These are phyloP conservation scores for Mallotus nudiflorus DNA, from an alignment of 345 rosid genomes.

Conservation along the genomic window DNA sequence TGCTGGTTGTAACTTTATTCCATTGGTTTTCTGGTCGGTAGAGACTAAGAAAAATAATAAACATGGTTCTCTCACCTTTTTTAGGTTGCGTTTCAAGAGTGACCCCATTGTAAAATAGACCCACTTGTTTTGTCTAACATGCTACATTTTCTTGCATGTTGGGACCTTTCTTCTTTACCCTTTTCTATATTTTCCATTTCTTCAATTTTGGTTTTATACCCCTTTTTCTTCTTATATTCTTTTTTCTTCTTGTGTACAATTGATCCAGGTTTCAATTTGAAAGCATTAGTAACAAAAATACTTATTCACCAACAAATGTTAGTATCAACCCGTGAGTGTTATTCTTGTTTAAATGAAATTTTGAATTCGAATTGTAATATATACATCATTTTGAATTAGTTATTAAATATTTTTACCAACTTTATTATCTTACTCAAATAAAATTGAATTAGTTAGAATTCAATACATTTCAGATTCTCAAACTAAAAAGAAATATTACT, in stretches of 20 bases:
- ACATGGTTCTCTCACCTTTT: slow-evolving; percentile 19
- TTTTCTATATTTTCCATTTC: not conserved
- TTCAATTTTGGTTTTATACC: not conserved
- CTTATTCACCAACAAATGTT: too few relatives aligned
- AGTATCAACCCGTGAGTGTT: too few relatives aligned
- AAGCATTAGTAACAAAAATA: too few relatives aligned
- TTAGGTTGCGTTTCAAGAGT: not conserved
- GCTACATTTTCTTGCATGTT: not conserved
- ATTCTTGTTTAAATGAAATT: too few relatives aligned
- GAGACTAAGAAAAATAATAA: slow-evolving; percentile 4
- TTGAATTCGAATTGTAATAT: too few relatives aligned
- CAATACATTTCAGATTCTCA: too few relatives aligned
- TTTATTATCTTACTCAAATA: too few relatives aligned
- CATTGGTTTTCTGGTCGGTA: slow-evolving; percentile 41
- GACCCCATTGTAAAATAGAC: slow-evolving; percentile 19
- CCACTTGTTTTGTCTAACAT: slow-evolving; percentile 39
- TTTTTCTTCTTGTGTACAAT: not conserved
- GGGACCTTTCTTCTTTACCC: not conserved
- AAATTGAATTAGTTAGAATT: too few relatives aligned
- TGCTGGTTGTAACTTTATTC: slow-evolving; percentile 35
- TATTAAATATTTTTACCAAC: too few relatives aligned
- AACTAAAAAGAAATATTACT: too few relatives aligned
- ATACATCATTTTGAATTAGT: too few relatives aligned
- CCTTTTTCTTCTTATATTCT: not conserved
- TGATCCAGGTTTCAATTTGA: too few relatives aligned